Evolutionary conservation across 306 rosid genomes (phyloP).

Genomic region (Malus domestica): DNA sequence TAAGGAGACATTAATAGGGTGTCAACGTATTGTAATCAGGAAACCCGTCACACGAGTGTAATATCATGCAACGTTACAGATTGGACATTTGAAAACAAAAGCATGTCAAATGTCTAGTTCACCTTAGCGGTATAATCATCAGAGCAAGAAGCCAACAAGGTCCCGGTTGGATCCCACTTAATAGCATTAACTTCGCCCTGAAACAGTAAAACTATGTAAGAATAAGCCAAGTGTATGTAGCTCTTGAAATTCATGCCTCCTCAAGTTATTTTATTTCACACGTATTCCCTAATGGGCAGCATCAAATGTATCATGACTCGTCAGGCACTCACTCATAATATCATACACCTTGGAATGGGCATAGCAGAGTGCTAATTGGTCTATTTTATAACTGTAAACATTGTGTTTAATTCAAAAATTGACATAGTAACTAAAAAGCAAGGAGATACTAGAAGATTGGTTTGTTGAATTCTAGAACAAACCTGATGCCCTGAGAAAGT

Average conservation of each 20-base stretch:
- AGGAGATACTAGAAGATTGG: background rate
- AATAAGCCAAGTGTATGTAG: background rate
- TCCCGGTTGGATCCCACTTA: conserved; percentile 67
- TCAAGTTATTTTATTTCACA: background rate
- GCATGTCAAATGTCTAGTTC: background rate
- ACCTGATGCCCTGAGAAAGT: conserved; percentile 66
- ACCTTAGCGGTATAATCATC: conserved; percentile 64
- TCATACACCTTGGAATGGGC: background rate
- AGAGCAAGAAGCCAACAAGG: conserved; percentile 62
- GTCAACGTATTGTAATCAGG: background rate
- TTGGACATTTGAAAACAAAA: background rate
- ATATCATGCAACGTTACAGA: background rate
- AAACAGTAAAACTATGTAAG: conserved; percentile 4
- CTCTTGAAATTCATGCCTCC: background rate
- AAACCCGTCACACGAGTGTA: background rate
- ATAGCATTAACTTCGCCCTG: conserved; percentile 71
- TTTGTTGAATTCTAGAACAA: conserved; percentile 3
- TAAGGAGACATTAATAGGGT: background rate
- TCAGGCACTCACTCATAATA: background rate
- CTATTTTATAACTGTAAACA: background rate
- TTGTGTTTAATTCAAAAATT: background rate
- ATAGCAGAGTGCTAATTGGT: background rate
- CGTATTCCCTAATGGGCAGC: background rate
- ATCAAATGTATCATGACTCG: background rate
- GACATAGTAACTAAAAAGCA: background rate